Evolutionary conservation across 257 asterid genomes (phyloP).

Genomic region (Solanum infundibuliforme): DNA sequence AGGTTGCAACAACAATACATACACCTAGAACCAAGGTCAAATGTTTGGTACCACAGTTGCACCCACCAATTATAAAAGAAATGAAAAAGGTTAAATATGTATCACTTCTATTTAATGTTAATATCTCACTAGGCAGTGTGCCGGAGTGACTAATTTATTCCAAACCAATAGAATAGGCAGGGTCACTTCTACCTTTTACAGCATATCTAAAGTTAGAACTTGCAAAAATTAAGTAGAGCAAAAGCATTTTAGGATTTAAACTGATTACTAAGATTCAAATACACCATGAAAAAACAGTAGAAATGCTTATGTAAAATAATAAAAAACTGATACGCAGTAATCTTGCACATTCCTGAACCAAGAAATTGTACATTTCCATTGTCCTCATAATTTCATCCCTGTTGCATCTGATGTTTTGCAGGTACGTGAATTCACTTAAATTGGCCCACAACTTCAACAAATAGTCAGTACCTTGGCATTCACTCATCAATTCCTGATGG

Average conservation of each 20-base stretch:
- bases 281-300: not conserved
- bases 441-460: not conserved
- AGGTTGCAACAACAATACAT: not conserved
- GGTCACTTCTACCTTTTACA: not conserved
- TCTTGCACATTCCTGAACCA: not conserved
- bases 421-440: not conserved
- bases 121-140: not conserved
- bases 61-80: not conserved
- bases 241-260: not conserved
- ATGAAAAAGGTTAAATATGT: not conserved
- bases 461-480: not conserved
- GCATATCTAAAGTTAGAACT: not conserved
- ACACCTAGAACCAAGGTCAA: not conserved
- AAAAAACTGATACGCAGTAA: not conserved
- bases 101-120: not conserved
- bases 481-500: not conserved
- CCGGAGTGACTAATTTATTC: not conserved
- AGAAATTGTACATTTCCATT: not conserved
- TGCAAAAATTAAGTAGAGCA: not conserved
- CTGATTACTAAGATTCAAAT: not conserved
- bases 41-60: not conserved
- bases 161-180: not conserved
- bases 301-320: not conserved
- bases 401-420: not conserved
- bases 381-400: not conserved